Evolutionary conservation across 192 early-diverging fungal species (phyloP).

Genomic region (Backusella tarrabulga): DNA sequence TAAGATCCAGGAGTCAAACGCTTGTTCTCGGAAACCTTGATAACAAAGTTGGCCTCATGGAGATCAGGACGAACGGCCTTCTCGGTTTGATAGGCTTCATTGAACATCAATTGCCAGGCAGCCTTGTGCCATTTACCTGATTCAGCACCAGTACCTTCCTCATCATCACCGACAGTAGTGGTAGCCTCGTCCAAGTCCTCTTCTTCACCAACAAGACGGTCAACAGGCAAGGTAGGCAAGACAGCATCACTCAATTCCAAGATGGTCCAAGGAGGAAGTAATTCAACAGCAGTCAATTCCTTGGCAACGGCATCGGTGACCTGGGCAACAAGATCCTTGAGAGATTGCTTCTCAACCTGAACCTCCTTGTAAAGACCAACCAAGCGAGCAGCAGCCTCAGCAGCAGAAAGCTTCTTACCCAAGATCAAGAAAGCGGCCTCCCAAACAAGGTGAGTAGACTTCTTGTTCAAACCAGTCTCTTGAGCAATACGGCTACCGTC

Average conservation of each 20-base stretch:
- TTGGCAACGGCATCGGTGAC: slow-evolving; percentile 22
- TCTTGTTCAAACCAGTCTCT: slow-evolving; percentile 48
- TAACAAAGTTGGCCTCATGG: slow-evolving; percentile 56
- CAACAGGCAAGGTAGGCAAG: slow-evolving; percentile 34
- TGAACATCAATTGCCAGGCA: slow-evolving; percentile 68
- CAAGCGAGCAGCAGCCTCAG: slow-evolving; percentile 12
- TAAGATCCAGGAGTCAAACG: slow-evolving; percentile 87
- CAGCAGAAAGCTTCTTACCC: slow-evolving; percentile 27
- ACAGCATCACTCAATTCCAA: slow-evolving; percentile 36
- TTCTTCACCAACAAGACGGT: slow-evolving; percentile 31
- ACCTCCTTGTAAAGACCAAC: slow-evolving; percentile 28
- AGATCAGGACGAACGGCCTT: slow-evolving; percentile 59
- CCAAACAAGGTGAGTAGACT: slow-evolving; percentile 59
- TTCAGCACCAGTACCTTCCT: slow-evolving; percentile 37
- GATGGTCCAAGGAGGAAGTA: slow-evolving; percentile 45
- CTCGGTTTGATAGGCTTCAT: slow-evolving; percentile 58
- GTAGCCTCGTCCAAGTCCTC: slow-evolving; percentile 18
- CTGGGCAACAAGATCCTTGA: neutral
- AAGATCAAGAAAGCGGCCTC: slow-evolving; percentile 56
- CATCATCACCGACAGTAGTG: slow-evolving; percentile 33
- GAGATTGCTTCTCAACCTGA: slow-evolving; percentile 18
- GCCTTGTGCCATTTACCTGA: slow-evolving; percentile 53
- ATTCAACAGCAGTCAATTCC: slow-evolving; percentile 32
- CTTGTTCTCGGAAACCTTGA: slow-evolving; percentile 69
- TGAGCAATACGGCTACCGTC: slow-evolving; percentile 63